Conservation (phyloP, 768 basidiomycete species). For the Cyclocybe cylindracea region DNA sequence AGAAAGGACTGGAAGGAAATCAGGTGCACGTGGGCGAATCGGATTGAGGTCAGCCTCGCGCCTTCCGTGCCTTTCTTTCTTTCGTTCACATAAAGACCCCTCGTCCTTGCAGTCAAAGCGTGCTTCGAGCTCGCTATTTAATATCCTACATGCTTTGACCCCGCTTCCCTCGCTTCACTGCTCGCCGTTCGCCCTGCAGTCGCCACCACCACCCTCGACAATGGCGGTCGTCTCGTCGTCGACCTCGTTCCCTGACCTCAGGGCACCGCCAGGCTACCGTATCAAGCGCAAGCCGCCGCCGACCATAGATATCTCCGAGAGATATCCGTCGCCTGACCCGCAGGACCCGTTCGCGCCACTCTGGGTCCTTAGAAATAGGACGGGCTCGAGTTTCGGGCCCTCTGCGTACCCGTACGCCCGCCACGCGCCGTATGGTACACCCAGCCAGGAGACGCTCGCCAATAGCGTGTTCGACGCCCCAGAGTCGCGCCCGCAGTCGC, state of each 20-base stretch:
- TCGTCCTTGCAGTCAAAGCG: too few species aligned
- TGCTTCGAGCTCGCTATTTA: too few species aligned
- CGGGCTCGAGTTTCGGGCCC: slow-evolving; percentile 29
- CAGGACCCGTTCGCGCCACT: slow-evolving; percentile 71
- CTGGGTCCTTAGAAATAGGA: slow-evolving; percentile 61
- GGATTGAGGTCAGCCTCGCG: slow-evolving; percentile 11
- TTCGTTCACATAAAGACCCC: not conserved
- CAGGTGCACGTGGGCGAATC: slow-evolving; percentile 3
- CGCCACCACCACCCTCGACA: not conserved
- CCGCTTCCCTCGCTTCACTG: too few species aligned
- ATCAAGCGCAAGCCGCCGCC: slow-evolving; percentile 64
- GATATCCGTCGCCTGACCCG: slow-evolving; percentile 71
- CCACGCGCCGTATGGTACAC: slow-evolving; percentile 12
- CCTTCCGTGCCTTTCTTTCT: slow-evolving; percentile 1
- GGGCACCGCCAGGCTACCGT: slow-evolving; percentile 11
- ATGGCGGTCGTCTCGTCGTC: slow-evolving; percentile 13
- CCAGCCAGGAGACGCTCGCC: slow-evolving; percentile 4
- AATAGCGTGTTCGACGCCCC: too few species aligned
- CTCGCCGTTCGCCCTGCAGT: too few species aligned
- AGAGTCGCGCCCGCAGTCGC: too few species aligned
- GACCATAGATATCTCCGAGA: slow-evolving; percentile 45
- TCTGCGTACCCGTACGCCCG: too few species aligned
- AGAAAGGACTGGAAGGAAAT: not conserved
- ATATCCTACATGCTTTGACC: too few species aligned
- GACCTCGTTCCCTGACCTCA: slow-evolving; percentile 15